Evolutionary conservation across 345 rosid species (phyloP).

Genomic region (Eucalyptus caleyi): DNA sequence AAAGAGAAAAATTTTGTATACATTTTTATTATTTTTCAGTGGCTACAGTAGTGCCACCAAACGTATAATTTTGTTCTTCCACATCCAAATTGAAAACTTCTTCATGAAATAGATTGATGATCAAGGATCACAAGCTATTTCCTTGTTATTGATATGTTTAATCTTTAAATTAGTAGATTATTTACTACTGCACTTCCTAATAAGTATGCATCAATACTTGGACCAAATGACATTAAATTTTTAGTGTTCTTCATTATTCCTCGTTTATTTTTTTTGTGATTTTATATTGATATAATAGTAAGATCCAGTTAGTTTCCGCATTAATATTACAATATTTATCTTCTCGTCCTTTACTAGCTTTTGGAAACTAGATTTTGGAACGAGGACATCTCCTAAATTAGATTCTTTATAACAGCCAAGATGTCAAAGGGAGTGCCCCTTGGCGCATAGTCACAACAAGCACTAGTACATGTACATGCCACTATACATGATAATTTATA

Average conservation of each 20-base stretch:
- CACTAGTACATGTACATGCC: too few species aligned
- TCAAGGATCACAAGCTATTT: too few species aligned
- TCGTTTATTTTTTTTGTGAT: too few species aligned
- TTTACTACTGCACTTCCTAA: rapidly evolving
- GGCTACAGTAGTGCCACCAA: background rate
- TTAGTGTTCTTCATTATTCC: too few species aligned
- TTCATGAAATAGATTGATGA: background rate
- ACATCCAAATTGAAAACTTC: background rate
- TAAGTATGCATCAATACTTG: too few species aligned
- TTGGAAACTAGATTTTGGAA: background rate
- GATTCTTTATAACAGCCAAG: background rate
- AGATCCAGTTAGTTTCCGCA: too few species aligned
- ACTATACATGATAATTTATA: too few species aligned
- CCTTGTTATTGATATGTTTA: too few species aligned
- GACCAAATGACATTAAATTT: too few species aligned
- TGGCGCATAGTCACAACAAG: background rate
- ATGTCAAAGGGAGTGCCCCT: background rate
- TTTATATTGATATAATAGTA: too few species aligned
- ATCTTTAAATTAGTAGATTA: too few species aligned
- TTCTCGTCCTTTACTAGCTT: background rate
- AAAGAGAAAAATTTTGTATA: background rate
- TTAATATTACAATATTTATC: too few species aligned
- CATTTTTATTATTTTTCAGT: background rate
- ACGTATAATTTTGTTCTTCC: background rate
- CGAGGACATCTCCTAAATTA: background rate